Conservation (phyloP, 306 rosid genomes). For the Malus fusca region DNA sequence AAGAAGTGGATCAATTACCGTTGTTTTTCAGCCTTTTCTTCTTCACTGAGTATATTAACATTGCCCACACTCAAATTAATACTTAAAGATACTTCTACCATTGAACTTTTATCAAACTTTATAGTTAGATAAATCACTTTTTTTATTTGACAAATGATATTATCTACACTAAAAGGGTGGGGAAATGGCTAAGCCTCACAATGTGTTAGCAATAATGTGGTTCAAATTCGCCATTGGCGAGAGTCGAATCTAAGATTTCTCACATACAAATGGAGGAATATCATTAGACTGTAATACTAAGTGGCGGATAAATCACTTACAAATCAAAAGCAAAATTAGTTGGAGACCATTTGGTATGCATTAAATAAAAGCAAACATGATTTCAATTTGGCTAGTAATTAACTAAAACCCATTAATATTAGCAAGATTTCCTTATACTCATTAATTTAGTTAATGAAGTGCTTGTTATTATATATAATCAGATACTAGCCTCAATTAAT, state of each 20-base stretch:
- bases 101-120: neutral
- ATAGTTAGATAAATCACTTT: neutral
- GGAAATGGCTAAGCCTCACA: too few relatives aligned
- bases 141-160: too few relatives aligned
- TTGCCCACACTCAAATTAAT: neutral
- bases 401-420: neutral
- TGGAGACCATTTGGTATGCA: neutral
- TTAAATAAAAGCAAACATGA: neutral
- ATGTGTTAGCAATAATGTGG: too few relatives aligned
- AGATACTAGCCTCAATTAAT: too few relatives aligned
- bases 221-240: fast-evolving
- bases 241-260: too few relatives aligned
- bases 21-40: neutral
- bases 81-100: neutral
- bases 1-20: neutral
- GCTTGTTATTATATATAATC: too few relatives aligned
- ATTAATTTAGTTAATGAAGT: neutral
- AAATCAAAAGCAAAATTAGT: neutral
- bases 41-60: neutral
- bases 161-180: too few relatives aligned
- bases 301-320: neutral
- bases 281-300: too few relatives aligned
- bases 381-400: neutral
- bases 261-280: too few relatives aligned
- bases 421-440: neutral